phyloP scores from a whole-genome alignment of 305 asterid genomes.

The Fraxinus sp. region DNA sequence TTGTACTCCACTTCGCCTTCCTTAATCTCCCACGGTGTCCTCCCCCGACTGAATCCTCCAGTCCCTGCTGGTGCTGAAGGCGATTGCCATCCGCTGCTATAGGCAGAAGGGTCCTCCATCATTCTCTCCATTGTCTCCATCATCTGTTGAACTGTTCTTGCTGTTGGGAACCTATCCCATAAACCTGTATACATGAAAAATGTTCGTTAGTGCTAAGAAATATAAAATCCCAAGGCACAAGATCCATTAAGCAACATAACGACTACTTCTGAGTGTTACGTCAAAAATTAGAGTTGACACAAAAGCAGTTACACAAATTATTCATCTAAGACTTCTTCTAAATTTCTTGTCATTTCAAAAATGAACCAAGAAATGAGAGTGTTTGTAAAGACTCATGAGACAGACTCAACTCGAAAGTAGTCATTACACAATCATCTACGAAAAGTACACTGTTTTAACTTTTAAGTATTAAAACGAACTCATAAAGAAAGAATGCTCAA shows the following conservation, averaged over 20 bases:
- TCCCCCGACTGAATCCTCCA: slow-evolving; percentile 46
- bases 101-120: slow-evolving; percentile 56
- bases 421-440: not conserved
- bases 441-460: no score
- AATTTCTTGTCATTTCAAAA: not conserved
- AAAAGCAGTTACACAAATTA: not conserved
- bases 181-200: slow-evolving; percentile 34
- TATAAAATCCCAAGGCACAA: not conserved
- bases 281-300: not conserved
- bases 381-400: not conserved
- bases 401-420: not conserved
- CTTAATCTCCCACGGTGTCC: slow-evolving; percentile 81
- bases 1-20: slow-evolving; percentile 59
- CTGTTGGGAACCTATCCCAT: slow-evolving; percentile 73
- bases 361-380: not conserved
- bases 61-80: slow-evolving; percentile 14
- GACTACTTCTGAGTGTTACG: not conserved
- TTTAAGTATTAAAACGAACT: no score
- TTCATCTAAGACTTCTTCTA: not conserved
- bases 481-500: not conserved
- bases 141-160: slow-evolving; percentile 81
- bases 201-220: not conserved
- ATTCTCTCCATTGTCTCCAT: slow-evolving; percentile 75
- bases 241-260: not conserved
- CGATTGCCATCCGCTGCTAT: slow-evolving; percentile 29